phyloP scores from a whole-genome alignment of 441 rosid species.

The Lepidium campestre region DNA sequence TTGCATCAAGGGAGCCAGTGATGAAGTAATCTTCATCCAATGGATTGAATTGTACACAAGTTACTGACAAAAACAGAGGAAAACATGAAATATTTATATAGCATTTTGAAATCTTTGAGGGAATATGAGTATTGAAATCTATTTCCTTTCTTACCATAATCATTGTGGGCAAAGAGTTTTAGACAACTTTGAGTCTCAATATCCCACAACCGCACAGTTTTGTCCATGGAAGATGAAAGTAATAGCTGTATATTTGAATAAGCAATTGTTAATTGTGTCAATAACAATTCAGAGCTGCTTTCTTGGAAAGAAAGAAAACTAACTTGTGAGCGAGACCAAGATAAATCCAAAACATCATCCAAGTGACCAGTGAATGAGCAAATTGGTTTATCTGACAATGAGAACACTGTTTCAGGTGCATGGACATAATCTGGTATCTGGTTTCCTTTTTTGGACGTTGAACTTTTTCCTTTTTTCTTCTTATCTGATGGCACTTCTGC shows the following conservation, averaged over 20 bases:
- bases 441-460: constrained; percentile 34
- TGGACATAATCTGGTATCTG: constrained; percentile 77
- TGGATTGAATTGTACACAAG: constrained; percentile 94
- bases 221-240: constrained; percentile 97
- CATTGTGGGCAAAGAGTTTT: constrained; percentile 89
- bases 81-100: too few species aligned
- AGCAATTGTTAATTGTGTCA: neutral
- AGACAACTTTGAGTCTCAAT: constrained; percentile 68
- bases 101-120: too few species aligned
- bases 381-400: constrained; percentile 70
- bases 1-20: constrained; percentile 93
- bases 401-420: constrained; percentile 75
- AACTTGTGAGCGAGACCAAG: constrained; percentile 93
- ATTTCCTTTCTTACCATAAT: constrained; percentile 57
- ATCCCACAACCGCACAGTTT: constrained; percentile 94
- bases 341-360: constrained; percentile 84
- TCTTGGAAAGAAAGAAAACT: neutral
- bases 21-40: constrained; percentile 76
- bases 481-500: constrained; percentile 32
- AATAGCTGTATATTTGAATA: constrained; percentile 44
- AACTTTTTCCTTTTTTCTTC: constrained; percentile 59
- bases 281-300: neutral
- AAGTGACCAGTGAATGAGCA: constrained; percentile 82
- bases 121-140: neutral
- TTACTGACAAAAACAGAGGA: constrained; percentile 46